Conservation (phyloP, 805 yeast species). For the Suhomyces emberorum region DNA sequence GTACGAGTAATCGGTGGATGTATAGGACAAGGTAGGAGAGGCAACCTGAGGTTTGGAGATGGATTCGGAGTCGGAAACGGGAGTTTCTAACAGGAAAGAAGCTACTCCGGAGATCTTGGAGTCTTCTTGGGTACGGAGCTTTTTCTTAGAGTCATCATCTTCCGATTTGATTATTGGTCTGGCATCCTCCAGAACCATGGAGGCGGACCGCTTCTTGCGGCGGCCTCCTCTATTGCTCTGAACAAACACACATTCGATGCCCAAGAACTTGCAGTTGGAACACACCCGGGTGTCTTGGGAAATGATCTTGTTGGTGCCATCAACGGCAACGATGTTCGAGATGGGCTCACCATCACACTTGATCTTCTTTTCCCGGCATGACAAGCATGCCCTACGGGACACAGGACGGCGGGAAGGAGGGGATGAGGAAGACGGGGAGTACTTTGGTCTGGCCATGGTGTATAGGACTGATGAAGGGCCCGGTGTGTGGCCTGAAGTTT, state of each 20-base stretch:
- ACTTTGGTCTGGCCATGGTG: background rate
- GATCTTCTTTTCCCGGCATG: conserved; percentile 62
- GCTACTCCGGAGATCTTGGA: background rate
- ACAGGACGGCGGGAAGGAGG: conserved; percentile 7
- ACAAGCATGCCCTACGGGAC: conserved; percentile 50
- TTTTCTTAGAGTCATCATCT: too few species aligned
- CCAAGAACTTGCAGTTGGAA: conserved; percentile 47
- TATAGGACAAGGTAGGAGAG: background rate
- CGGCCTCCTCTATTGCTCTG: conserved; percentile 58
- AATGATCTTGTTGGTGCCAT: conserved; percentile 17
- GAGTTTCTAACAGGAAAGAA: too few species aligned
- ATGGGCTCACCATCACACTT: conserved; percentile 61
- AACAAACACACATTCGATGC: conserved; percentile 52
- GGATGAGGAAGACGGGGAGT: background rate
- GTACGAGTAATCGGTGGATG: background rate
- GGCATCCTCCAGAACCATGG: background rate
- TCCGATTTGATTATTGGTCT: too few species aligned
- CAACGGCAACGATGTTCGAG: conserved; percentile 10
- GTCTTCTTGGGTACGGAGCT: background rate
- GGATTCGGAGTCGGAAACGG: background rate
- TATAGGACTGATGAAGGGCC: too few species aligned
- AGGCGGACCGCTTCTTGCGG: conserved; percentile 28
- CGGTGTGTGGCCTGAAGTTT: too few species aligned
- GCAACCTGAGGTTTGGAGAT: background rate
- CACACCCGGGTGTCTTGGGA: conserved; percentile 25